These are phyloP conservation scores for Lachnum nothofagi DNA, from an alignment of 2,329 filamentous ascomycete species.

Conservation along the genomic window DNA sequence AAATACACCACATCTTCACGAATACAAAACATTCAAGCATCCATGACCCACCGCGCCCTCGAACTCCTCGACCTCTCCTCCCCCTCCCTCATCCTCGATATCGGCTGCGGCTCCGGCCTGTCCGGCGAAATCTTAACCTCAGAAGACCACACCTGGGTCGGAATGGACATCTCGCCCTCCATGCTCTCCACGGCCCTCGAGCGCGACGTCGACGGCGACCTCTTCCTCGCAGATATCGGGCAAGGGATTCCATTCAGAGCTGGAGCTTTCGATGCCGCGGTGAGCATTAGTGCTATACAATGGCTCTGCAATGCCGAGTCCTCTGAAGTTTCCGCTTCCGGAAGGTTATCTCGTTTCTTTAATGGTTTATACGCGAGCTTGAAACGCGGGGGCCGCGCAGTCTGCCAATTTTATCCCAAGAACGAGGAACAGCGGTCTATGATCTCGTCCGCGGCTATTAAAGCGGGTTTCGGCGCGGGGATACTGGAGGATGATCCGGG, in stretches of 20 bases:
- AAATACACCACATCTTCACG: constrained; percentile 97
- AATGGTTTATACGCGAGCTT: constrained; percentile 84
- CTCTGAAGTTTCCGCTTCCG: constrained; percentile 74
- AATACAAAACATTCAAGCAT: constrained; percentile 90
- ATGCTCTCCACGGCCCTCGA: constrained; percentile 96
- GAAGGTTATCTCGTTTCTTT: constrained; percentile 79
- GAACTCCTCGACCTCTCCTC: constrained; percentile 76
- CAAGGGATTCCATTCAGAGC: constrained; percentile 92
- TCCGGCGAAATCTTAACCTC: constrained; percentile 87
- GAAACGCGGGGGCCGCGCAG: constrained; percentile 77
- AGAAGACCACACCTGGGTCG: constrained; percentile 94
- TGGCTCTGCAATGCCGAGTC: constrained; percentile 97
- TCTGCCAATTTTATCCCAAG: constrained; percentile 97
- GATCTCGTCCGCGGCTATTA: constrained; percentile 86
- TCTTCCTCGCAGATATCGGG: constrained; percentile 91
- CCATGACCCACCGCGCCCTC: constrained; percentile 90
- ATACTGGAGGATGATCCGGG: constrained; percentile 91
- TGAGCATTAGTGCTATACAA: constrained; percentile 93
- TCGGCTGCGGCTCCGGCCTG: constrained; percentile 93
- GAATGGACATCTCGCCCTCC: constrained; percentile 89
- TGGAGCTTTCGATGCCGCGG: constrained; percentile 88
- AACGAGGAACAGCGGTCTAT: constrained; percentile 87
- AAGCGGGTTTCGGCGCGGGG: constrained; percentile 91
- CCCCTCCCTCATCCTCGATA: constrained; percentile 85
- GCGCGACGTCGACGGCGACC: constrained; percentile 83